Conservation (phyloP, 2,329 filamentous ascomycete genomes). For the Aspergillus candidus region DNA sequence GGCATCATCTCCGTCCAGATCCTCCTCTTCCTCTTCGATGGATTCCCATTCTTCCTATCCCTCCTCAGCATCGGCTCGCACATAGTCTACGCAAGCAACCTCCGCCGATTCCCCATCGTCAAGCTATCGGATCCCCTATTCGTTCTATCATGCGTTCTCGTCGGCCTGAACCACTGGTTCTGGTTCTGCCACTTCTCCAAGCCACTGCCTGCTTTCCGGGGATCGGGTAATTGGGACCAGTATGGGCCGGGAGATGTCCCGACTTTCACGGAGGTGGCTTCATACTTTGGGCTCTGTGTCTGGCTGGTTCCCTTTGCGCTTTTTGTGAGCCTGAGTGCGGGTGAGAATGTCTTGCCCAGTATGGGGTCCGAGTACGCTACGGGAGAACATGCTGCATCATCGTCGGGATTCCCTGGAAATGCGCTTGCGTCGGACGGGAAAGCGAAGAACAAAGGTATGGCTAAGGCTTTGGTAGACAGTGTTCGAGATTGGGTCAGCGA, state of each 20-base stretch:
- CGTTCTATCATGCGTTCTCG: slow-evolving; percentile 73
- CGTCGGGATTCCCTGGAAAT: slow-evolving; percentile 21
- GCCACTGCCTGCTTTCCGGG: slow-evolving; percentile 37
- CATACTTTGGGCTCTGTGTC: slow-evolving; percentile 91
- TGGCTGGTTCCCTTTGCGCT: slow-evolving; percentile 95
- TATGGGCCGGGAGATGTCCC: slow-evolving; percentile 48
- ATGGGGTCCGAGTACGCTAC: slow-evolving; percentile 74
- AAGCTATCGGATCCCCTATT: slow-evolving; percentile 85
- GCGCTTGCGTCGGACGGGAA: slow-evolving; percentile 30
- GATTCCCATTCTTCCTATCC: slow-evolving; percentile 73
- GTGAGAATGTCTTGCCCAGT: slow-evolving; percentile 88
- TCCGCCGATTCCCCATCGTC: slow-evolving; percentile 69
- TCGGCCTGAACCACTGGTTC: slow-evolving; percentile 83
- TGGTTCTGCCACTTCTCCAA: slow-evolving; percentile 95
- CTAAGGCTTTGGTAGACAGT: slow-evolving; percentile 57
- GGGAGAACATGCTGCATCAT: slow-evolving; percentile 35
- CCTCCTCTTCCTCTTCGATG: slow-evolving; percentile 71
- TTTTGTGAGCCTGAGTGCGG: slow-evolving; percentile 88
- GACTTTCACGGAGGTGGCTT: slow-evolving; percentile 87
- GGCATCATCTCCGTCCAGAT: slow-evolving; percentile 67
- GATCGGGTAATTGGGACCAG: slow-evolving; percentile 29
- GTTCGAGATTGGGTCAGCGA: slow-evolving; percentile 56
- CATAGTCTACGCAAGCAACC: slow-evolving; percentile 80
- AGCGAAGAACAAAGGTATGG: slow-evolving; percentile 53
- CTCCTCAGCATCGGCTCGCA: slow-evolving; percentile 73